These are phyloP conservation scores for Corylus heterophylla DNA, from an alignment of 306 rosid species.

Conservation along the genomic window DNA sequence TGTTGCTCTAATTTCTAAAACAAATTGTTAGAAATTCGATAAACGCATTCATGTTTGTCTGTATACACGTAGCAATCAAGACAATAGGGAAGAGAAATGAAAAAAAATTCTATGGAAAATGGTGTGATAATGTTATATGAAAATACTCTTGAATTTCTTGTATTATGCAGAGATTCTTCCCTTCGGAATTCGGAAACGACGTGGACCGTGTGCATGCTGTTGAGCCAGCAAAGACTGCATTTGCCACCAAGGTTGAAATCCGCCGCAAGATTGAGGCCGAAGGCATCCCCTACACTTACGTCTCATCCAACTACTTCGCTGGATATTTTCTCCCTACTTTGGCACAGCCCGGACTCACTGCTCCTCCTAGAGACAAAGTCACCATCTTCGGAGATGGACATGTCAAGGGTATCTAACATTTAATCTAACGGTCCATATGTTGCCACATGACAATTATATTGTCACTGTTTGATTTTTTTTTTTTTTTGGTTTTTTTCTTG, in stretches of 20 bases:
- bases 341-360: constrained; percentile 58
- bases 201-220: constrained; percentile 79
- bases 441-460: too few relatives aligned
- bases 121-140: too few relatives aligned
- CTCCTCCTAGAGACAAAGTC: constrained; percentile 82
- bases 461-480: not conserved
- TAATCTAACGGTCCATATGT: too few relatives aligned
- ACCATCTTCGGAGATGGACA: constrained; percentile 70
- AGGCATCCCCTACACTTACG: constrained; percentile 75
- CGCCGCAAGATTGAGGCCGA: constrained; percentile 64
- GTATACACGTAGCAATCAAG: too few relatives aligned
- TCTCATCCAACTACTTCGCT: constrained; percentile 58
- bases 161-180: constrained; percentile 69
- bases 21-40: too few relatives aligned
- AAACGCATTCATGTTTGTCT: too few relatives aligned
- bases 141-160: too few relatives aligned
- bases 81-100: too few relatives aligned
- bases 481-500: not conserved
- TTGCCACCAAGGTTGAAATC: constrained; percentile 54
- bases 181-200: constrained; percentile 85
- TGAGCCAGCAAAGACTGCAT: constrained; percentile 85
- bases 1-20: too few relatives aligned
- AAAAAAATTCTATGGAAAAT: too few relatives aligned
- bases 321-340: constrained; percentile 78
- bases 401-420: constrained; percentile 48